Percentiles rank a stretch among this genome's conserved stretches.
These are phyloP conservation scores for Borovskyia barvae DNA, from an alignment of 208 protist species.

Conservation along the genomic window DNA sequence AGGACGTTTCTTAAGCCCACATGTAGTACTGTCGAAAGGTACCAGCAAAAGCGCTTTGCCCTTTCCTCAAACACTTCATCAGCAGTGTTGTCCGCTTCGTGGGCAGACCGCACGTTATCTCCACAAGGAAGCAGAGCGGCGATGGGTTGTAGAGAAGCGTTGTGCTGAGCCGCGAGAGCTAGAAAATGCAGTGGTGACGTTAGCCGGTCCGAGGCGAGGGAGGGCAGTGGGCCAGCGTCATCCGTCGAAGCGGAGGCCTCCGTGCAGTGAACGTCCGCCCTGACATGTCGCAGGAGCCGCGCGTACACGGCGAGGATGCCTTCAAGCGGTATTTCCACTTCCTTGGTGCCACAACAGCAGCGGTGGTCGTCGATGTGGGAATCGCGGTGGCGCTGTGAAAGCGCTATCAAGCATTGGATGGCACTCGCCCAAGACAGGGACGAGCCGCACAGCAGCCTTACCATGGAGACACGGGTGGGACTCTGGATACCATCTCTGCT, in stretches of 20 bases:
- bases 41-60: too few species aligned
- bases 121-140: too few species aligned
- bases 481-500: neutral
- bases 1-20: constrained; percentile 5
- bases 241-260: neutral
- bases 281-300: neutral
- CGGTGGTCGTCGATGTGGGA: neutral
- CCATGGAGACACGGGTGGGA: constrained; percentile 20
- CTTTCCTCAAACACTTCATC: too few species aligned
- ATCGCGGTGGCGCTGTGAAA: neutral
- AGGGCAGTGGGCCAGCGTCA: too few species aligned
- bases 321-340: constrained; percentile 2
- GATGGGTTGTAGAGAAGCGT: neutral
- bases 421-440: constrained; percentile 16
- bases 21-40: constrained; percentile 13
- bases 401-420: constrained; percentile 8
- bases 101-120: too few species aligned
- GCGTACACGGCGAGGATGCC: constrained; percentile 17
- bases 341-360: neutral
- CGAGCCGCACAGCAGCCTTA: constrained; percentile 14
- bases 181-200: neutral
- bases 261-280: neutral
- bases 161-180: constrained; percentile 1
- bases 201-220: neutral
- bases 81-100: too few species aligned